These are phyloP conservation scores for Penicillium fimorum DNA, from an alignment of 495 filamentous ascomycete species.

Conservation along the genomic window DNA sequence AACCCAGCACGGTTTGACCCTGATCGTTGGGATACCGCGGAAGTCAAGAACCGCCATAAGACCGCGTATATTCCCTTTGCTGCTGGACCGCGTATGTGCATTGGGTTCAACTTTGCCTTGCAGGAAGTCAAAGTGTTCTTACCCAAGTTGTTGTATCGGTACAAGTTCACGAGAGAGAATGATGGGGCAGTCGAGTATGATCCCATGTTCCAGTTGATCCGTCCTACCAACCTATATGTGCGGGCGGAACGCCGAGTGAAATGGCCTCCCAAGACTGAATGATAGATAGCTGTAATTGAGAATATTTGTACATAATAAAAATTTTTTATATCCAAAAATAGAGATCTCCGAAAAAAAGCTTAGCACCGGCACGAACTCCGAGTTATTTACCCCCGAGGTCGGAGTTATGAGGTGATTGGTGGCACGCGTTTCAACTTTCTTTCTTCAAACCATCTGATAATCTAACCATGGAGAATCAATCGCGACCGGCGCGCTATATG, in stretches of 20 bases:
- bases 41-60: constrained; percentile 44
- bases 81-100: constrained; percentile 49
- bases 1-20: constrained; percentile 53
- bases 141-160: constrained; percentile 51
- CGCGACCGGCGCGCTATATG: constrained; percentile 1
- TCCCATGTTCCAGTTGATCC: constrained; percentile 54
- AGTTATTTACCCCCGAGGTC: background rate
- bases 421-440: background rate
- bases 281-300: background rate
- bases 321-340: background rate
- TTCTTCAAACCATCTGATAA: background rate
- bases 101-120: constrained; percentile 60
- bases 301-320: background rate
- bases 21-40: constrained; percentile 53
- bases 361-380: constrained; percentile 1
- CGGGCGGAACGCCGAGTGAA: constrained; percentile 41
- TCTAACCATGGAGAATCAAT: background rate
- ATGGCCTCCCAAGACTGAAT: constrained; percentile 38
- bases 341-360: background rate
- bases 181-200: constrained; percentile 52
- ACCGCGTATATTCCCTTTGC: constrained; percentile 54
- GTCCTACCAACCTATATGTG: constrained; percentile 56
- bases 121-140: constrained; percentile 53
- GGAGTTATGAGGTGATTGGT: background rate
- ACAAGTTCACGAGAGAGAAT: constrained; percentile 46